A percentile compares a stretch with the other conserved stretches of the same genome.
These are phyloP conservation scores for Suillus paluster DNA, from an alignment of 768 basidiomycete species.

Conservation along the genomic window DNA sequence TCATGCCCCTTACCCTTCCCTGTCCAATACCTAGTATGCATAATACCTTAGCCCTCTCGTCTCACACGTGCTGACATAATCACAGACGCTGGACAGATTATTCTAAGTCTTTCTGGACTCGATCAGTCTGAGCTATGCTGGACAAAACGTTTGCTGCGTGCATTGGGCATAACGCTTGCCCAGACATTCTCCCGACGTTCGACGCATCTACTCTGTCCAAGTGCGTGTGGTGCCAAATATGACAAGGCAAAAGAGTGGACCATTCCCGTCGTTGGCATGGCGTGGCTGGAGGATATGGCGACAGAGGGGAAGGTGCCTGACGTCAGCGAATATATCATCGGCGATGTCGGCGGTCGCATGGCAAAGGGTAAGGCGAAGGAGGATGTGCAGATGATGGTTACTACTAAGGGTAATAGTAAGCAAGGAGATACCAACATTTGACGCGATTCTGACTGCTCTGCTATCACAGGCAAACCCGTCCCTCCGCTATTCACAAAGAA, in stretches of 20 bases:
- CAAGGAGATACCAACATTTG: background rate
- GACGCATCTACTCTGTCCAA: slow-evolving; percentile 84
- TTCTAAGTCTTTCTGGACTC: slow-evolving; percentile 76
- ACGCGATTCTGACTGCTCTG: background rate
- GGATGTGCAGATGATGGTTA: slow-evolving; percentile 38
- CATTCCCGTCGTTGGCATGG: slow-evolving; percentile 69
- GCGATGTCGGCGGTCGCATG: slow-evolving; percentile 6
- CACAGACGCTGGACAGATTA: slow-evolving; percentile 59
- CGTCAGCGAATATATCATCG: slow-evolving; percentile 38
- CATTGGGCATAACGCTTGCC: slow-evolving; percentile 63
- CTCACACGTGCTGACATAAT: background rate
- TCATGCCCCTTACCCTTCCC: slow-evolving; percentile 62
- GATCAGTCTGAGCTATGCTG: slow-evolving; percentile 70
- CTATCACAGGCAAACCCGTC: slow-evolving; percentile 10
- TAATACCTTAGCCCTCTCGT: too few relatives aligned
- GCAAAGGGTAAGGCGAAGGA: slow-evolving; percentile 37
- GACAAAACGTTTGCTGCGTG: slow-evolving; percentile 66
- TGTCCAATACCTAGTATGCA: slow-evolving; percentile 64
- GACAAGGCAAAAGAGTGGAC: slow-evolving; percentile 82
- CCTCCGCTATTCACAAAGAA: slow-evolving; percentile 26
- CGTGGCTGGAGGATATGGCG: slow-evolving; percentile 71
- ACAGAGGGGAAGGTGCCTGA: slow-evolving; percentile 51
- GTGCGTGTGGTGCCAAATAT: slow-evolving; percentile 71
- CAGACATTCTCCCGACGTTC: slow-evolving; percentile 65
- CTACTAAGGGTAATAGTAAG: slow-evolving; percentile 46